Percentiles rank a stretch among this genome's conserved stretches.
phyloP scores from a whole-genome alignment of 2,329 filamentous ascomycete species.

The Alternaria sp. region DNA sequence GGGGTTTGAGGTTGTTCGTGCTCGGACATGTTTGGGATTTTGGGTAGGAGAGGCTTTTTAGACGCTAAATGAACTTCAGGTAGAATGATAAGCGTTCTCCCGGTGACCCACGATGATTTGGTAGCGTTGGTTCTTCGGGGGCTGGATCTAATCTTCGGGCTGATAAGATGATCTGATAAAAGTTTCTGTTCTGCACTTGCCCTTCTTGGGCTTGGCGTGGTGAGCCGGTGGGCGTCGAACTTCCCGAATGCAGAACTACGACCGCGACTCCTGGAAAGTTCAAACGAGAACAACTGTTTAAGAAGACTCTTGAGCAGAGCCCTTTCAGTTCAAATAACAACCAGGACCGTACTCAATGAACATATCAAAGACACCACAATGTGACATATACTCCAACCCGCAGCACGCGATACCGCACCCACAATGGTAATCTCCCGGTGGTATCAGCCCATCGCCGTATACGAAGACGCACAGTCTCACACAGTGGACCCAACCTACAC shows the following conservation, averaged over 20 bases:
- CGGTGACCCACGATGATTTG: neutral
- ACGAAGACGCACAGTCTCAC: neutral
- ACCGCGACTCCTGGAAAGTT: neutral
- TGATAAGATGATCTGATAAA: constrained; percentile 3
- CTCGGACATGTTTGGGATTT: neutral
- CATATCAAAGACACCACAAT: neutral
- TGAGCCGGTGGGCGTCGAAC: neutral
- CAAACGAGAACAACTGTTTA: neutral
- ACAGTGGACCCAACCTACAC: neutral
- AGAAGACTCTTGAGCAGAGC: neutral
- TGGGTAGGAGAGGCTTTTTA: neutral
- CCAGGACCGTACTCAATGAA: rapidly evolving
- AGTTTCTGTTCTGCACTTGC: neutral
- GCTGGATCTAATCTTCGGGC: neutral
- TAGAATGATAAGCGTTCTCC: neutral
- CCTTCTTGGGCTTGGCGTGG: neutral
- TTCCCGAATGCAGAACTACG: neutral
- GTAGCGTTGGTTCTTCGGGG: neutral
- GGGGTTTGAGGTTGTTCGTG: neutral
- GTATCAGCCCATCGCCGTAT: neutral
- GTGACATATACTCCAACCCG: too few relatives aligned
- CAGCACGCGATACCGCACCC: too few relatives aligned
- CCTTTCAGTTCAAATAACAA: neutral
- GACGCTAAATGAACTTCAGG: neutral
- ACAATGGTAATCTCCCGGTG: neutral